Evolutionary conservation across 345 rosid species (phyloP).

Genomic region (Gossypium thurberi): DNA sequence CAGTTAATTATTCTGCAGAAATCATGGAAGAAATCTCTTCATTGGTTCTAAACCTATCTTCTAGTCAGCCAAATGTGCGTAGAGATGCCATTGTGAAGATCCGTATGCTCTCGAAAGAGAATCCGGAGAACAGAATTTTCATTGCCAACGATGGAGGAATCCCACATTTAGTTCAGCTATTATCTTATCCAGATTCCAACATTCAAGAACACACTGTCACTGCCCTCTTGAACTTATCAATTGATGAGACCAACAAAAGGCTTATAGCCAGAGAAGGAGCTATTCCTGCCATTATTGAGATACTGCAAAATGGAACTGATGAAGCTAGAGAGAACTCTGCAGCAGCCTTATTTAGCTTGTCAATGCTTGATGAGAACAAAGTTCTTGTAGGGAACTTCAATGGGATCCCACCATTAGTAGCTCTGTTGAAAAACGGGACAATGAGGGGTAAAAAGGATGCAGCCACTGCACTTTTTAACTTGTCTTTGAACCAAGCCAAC

Average conservation of each 20-base stretch:
- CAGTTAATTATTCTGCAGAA: slow-evolving; percentile 23
- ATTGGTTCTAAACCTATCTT: slow-evolving; percentile 34
- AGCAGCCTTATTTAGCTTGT: slow-evolving; percentile 51
- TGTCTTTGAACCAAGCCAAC: slow-evolving; percentile 47
- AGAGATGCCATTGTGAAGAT: slow-evolving; percentile 40
- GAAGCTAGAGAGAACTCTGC: slow-evolving; percentile 59
- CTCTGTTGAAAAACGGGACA: slow-evolving; percentile 43
- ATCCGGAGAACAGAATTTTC: slow-evolving; percentile 46
- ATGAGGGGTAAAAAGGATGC: slow-evolving; percentile 60
- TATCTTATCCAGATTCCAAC: slow-evolving; percentile 38
- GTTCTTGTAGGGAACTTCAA: slow-evolving; percentile 35
- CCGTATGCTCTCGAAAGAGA: slow-evolving; percentile 53
- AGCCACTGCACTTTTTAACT: slow-evolving; percentile 61
- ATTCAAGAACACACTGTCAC: slow-evolving; percentile 64
- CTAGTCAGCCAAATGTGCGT: slow-evolving; percentile 19
- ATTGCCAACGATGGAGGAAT: slow-evolving; percentile 51
- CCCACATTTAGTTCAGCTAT: slow-evolving; percentile 37
- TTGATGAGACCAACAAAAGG: slow-evolving; percentile 50
- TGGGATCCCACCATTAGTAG: slow-evolving; percentile 56
- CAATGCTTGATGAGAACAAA: slow-evolving; percentile 58
- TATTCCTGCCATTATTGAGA: slow-evolving; percentile 41
- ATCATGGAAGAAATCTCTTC: slow-evolving; percentile 34
- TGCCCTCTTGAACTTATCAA: slow-evolving; percentile 54
- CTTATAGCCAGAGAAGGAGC: slow-evolving; percentile 52
- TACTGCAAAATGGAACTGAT: slow-evolving; percentile 40